Evolutionary conservation across 2,329 filamentous ascomycete genomes (phyloP).

Genomic region (Verticillium nubilum): DNA sequence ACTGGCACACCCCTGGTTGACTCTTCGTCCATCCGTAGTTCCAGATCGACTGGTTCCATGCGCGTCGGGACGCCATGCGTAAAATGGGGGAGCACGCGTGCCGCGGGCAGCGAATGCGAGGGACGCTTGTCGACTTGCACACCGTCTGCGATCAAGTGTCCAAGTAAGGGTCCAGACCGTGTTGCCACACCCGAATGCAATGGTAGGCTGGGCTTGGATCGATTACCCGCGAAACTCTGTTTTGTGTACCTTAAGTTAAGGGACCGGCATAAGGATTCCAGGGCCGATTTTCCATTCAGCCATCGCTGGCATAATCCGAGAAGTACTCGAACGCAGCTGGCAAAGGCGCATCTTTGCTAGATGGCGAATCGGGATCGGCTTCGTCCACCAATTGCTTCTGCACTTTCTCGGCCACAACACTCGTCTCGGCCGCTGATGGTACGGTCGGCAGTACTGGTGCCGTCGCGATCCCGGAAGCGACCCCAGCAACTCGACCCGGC

Average conservation of each 20-base stretch:
- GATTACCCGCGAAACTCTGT: not conserved
- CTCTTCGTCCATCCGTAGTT: not conserved
- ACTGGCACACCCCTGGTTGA: not conserved
- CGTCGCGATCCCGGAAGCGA: not conserved
- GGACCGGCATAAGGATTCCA: not conserved
- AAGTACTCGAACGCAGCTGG: constrained; percentile 28
- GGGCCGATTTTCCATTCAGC: not conserved
- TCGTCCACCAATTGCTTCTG: constrained; percentile 11
- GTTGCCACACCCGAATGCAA: not conserved
- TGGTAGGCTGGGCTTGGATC: not conserved
- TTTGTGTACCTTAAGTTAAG: not conserved
- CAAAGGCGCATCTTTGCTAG: constrained; percentile 19
- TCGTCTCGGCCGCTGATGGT: not conserved
- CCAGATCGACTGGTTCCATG: not conserved
- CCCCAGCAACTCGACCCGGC: constrained; percentile 10
- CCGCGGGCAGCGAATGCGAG: not conserved
- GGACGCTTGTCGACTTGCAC: not conserved
- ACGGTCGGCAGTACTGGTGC: not conserved
- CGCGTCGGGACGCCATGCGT: not conserved
- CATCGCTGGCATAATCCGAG: constrained; percentile 16
- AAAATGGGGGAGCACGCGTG: not conserved
- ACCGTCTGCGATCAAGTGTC: not conserved
- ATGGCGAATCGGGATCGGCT: constrained; percentile 19
- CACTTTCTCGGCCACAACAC: constrained; percentile 4
- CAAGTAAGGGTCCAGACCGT: not conserved